Percentiles rank a stretch among this genome's conserved stretches.
phyloP scores from a whole-genome alignment of 192 early-diverging fungal species.

The Spizellomyces sp. region DNA sequence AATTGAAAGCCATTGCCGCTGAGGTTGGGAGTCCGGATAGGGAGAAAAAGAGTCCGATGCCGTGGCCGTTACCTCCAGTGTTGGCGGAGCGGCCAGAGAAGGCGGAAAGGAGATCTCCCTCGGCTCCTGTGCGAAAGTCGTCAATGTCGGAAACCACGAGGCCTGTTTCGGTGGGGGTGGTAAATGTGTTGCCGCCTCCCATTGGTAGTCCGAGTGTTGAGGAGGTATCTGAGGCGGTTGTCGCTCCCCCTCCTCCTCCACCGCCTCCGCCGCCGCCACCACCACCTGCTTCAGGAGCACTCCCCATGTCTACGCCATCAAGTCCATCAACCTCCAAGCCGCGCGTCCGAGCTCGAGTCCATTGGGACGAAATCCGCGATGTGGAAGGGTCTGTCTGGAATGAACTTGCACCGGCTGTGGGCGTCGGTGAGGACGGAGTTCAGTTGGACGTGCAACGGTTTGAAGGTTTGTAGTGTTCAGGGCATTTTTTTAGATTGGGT shows the following conservation, averaged over 20 bases:
- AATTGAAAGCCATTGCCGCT: conserved; percentile 9
- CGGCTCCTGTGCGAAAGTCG: too few relatives aligned
- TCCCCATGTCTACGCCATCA: conserved; percentile 3
- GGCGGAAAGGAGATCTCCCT: too few relatives aligned
- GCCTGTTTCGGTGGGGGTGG: too few relatives aligned
- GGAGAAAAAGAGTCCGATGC: not conserved
- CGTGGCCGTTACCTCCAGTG: not conserved
- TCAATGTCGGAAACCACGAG: too few relatives aligned
- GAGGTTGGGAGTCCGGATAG: not conserved
- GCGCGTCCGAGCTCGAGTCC: conserved; percentile 44
- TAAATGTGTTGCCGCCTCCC: too few relatives aligned
- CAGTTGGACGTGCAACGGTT: conserved; percentile 46
- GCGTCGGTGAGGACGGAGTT: conserved; percentile 30
- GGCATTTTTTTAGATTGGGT: conserved; percentile 8
- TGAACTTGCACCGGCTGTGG: conserved; percentile 7
- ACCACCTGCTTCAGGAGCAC: conserved; percentile 17
- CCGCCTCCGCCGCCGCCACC: conserved; percentile 37
- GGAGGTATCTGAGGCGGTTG: conserved; percentile 22
- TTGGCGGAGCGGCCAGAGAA: not conserved
- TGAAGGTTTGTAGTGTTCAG: conserved; percentile 34
- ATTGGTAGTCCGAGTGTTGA: not conserved
- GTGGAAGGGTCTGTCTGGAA: conserved; percentile 33
- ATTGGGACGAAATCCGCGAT: conserved; percentile 51
- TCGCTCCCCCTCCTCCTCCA: conserved; percentile 14
- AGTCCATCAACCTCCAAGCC: conserved; percentile 24